Conservation (phyloP, 306 rosid genomes). For the Casuarina glauca region DNA sequence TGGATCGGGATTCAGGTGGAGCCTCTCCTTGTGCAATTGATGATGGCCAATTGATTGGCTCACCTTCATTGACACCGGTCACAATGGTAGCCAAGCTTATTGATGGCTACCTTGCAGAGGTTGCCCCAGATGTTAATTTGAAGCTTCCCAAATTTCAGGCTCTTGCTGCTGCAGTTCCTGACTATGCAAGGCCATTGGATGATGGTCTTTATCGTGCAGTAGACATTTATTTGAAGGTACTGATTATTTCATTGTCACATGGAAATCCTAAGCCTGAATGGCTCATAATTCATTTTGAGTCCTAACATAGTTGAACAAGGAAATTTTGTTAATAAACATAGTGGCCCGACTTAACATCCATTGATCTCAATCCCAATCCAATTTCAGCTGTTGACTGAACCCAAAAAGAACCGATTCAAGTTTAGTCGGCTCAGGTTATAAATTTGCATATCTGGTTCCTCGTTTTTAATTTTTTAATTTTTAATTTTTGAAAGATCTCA, state of each 20-base stretch:
- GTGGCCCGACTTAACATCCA: neutral
- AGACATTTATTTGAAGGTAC: conserved; percentile 93
- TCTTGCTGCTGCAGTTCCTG: conserved; percentile 96
- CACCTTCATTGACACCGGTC: conserved; percentile 90
- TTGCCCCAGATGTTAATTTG: conserved; percentile 93
- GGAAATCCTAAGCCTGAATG: neutral
- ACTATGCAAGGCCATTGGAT: conserved; percentile 90
- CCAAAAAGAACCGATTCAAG: neutral
- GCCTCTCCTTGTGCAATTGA: conserved; percentile 81
- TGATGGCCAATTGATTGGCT: conserved; percentile 80
- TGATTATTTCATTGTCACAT: conserved; percentile 3
- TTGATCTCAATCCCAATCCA: neutral
- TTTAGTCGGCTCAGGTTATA: neutral
- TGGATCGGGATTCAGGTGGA: conserved; percentile 73
- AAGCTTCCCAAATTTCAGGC: conserved; percentile 88
- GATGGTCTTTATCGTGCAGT: conserved; percentile 97
- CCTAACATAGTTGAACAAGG: neutral
- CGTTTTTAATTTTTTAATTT: neutral
- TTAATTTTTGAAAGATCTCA: neutral
- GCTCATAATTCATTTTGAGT: neutral
- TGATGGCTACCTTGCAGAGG: conserved; percentile 98
- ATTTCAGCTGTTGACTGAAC: neutral
- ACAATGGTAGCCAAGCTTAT: conserved; percentile 94
- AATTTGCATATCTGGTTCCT: neutral
- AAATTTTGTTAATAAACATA: neutral